Conservation (phyloP, 352 stramenopile species). For the Thalassiosira livingstoniorum region DNA sequence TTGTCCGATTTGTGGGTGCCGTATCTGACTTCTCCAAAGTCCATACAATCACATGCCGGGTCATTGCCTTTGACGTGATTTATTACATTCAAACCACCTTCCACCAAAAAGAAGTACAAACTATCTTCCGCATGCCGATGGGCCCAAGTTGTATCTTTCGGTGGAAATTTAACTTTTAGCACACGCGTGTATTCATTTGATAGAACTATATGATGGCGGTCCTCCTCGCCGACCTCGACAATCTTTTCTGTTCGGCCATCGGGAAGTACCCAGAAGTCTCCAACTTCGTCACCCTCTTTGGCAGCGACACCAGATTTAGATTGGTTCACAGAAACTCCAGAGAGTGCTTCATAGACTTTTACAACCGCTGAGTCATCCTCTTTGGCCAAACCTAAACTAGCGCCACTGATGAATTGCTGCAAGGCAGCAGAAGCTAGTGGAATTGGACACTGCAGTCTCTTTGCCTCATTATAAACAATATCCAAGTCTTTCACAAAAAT, state of each 20-base stretch:
- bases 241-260: constrained; percentile 68
- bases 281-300: constrained; percentile 48
- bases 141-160: constrained; percentile 61
- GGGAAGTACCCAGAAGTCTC: constrained; percentile 57
- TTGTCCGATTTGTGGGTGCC: constrained; percentile 67
- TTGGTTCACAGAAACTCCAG: constrained; percentile 55
- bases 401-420: constrained; percentile 76
- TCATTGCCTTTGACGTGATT: constrained; percentile 66
- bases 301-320: neutral
- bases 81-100: constrained; percentile 59
- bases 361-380: constrained; percentile 79
- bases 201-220: constrained; percentile 61
- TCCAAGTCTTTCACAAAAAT: constrained; percentile 86
- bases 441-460: constrained; percentile 61
- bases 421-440: constrained; percentile 70
- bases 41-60: constrained; percentile 64
- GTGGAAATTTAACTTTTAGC: constrained; percentile 62
- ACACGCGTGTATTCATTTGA: constrained; percentile 74
- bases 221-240: constrained; percentile 68
- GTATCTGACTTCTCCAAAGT: constrained; percentile 73
- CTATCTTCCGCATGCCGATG: constrained; percentile 73
- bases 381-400: constrained; percentile 60
- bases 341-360: constrained; percentile 75
- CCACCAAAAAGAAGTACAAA: constrained; percentile 73
- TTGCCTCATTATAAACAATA: constrained; percentile 78